Evolutionary conservation across 495 filamentous ascomycete species (phyloP).

Genomic region (Arthonia radiata): DNA sequence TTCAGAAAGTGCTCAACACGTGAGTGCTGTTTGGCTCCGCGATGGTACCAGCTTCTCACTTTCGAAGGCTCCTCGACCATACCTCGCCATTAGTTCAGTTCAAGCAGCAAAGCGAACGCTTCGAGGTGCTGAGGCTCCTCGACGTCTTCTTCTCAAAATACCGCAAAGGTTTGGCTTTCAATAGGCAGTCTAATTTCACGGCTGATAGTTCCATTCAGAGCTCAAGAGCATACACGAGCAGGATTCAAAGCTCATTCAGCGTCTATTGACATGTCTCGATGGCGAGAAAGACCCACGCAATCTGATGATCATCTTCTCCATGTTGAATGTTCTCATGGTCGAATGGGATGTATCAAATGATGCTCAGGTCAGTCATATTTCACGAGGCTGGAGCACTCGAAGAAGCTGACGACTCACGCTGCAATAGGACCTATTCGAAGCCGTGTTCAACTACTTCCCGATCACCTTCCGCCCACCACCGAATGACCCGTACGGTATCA

Average conservation of each 20-base stretch:
- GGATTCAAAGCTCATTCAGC: slow-evolving; percentile 23
- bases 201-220: slow-evolving; percentile 4
- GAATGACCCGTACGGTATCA: slow-evolving; percentile 51
- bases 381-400: not conserved
- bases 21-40: slow-evolving; percentile 3
- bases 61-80: slow-evolving; percentile 9
- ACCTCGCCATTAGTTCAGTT: slow-evolving; percentile 15
- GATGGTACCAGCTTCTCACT: slow-evolving; percentile 1
- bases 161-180: slow-evolving; percentile 34
- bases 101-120: slow-evolving; percentile 3
- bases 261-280: slow-evolving; percentile 40
- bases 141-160: slow-evolving; percentile 40
- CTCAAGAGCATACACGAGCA: slow-evolving; percentile 11
- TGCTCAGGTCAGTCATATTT: slow-evolving; percentile 25
- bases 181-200: too few species aligned
- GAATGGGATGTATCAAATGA: slow-evolving; percentile 44
- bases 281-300: slow-evolving; percentile 60
- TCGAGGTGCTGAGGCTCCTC: slow-evolving; percentile 33
- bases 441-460: slow-evolving; percentile 57
- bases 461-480: slow-evolving; percentile 55
- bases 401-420: not conserved
- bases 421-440: slow-evolving; percentile 36
- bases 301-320: slow-evolving; percentile 54
- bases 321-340: slow-evolving; percentile 43
- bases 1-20: slow-evolving; percentile 9